Evolutionary conservation across 208 protist genomes (phyloP).

Genomic region (Hexamita inflata): DNA sequence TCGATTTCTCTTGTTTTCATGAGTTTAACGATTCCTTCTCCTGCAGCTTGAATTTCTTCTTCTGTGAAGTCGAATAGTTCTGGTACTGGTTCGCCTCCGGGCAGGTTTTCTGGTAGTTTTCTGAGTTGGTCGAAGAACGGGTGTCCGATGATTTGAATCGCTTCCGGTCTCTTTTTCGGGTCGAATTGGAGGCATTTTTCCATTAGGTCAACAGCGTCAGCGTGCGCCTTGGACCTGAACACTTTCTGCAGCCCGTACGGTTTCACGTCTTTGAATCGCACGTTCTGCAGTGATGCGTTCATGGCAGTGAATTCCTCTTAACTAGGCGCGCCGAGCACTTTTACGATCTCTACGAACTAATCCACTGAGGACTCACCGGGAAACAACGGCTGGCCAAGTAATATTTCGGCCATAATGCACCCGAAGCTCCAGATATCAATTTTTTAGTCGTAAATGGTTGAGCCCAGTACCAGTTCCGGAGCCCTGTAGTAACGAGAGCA

Average conservation of each 20-base stretch:
- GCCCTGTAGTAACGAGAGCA: conserved; percentile 51
- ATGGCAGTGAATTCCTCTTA: conserved; percentile 66
- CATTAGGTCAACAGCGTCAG: conserved; percentile 34
- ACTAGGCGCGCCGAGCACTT: conserved; percentile 41
- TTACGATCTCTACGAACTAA: conserved; percentile 48
- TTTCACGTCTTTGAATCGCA: conserved; percentile 71
- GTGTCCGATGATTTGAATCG: conserved; percentile 7
- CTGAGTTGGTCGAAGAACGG: conserved; percentile 37
- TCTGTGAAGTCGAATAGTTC: conserved; percentile 20
- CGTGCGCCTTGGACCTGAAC: conserved; percentile 16
- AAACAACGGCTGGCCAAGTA: conserved; percentile 44
- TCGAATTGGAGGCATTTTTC: conserved; percentile 26
- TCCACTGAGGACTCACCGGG: conserved; percentile 42
- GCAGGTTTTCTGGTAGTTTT: neutral
- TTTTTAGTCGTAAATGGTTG: conserved; percentile 37
- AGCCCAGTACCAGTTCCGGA: conserved; percentile 51
- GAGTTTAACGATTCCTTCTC: too few species aligned
- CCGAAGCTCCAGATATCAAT: conserved; percentile 53
- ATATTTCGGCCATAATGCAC: conserved; percentile 49
- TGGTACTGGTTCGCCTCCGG: neutral
- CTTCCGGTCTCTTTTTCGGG: conserved; percentile 14
- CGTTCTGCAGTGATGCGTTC: conserved; percentile 66
- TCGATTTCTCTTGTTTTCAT: too few species aligned
- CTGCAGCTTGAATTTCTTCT: neutral
- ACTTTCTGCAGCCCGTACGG: conserved; percentile 73